Conservation (phyloP, 176 grass and related monocot species). For the Poa annua region DNA sequence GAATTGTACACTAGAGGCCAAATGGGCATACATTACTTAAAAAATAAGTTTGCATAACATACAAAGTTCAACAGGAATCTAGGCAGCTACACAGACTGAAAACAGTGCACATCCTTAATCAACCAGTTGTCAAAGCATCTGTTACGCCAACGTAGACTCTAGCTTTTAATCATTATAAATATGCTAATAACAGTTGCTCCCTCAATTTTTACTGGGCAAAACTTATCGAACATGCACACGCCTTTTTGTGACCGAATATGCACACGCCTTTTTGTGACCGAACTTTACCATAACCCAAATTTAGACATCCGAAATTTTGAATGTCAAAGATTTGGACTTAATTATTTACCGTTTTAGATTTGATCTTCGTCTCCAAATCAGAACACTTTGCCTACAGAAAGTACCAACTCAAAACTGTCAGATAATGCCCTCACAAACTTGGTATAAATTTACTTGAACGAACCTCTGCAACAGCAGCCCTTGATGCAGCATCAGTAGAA, state of each 20-base stretch:
- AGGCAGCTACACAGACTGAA: background rate
- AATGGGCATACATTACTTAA: background rate
- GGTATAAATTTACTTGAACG: constrained; percentile 36
- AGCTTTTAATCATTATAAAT: constrained; percentile 19
- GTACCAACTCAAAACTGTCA: constrained; percentile 32
- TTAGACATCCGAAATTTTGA: constrained; percentile 10
- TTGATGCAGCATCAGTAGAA: constrained; percentile 76
- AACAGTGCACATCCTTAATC: background rate
- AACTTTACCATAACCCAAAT: background rate
- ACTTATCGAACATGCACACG: background rate
- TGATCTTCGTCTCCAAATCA: constrained; percentile 65
- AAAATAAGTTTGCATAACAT: background rate
- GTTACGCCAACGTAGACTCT: constrained; percentile 3
- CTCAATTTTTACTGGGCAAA: background rate
- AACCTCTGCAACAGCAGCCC: constrained; percentile 87
- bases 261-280: background rate
- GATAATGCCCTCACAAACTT: constrained; percentile 8
- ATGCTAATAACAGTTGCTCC: background rate
- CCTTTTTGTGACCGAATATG: background rate
- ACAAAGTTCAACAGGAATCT: background rate
- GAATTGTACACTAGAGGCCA: background rate
- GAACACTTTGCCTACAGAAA: constrained; percentile 70
- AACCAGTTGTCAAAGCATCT: constrained; percentile 12
- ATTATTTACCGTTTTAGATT: constrained; percentile 69
- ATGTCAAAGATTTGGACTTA: constrained; percentile 36